Percentiles rank a stretch among this genome's conserved stretches.
Evolutionary conservation across 257 asterid species (phyloP).

Genomic region (Gynochthodes officinalis): DNA sequence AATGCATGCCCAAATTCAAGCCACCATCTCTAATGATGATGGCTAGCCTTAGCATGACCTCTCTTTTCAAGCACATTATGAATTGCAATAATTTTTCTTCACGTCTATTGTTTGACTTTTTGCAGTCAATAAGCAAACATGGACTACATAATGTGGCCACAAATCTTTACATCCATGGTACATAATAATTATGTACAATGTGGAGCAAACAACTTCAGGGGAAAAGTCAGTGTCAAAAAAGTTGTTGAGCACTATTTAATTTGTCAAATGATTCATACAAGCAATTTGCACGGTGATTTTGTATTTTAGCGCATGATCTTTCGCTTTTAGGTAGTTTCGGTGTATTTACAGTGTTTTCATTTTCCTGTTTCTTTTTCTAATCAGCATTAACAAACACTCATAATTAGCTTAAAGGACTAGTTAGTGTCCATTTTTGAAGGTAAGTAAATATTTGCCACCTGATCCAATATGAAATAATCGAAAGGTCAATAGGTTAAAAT

Average conservation of each 20-base stretch:
- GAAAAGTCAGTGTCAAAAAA: neutral
- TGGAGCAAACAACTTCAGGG: neutral
- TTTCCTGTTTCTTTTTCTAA: neutral
- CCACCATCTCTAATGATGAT: neutral
- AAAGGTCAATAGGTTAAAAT: too few relatives aligned
- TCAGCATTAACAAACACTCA: too few relatives aligned
- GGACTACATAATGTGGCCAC: constrained; percentile 4
- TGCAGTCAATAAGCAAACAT: neutral
- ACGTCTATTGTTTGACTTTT: constrained; percentile 4
- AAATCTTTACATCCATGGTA: neutral
- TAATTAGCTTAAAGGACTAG: too few relatives aligned
- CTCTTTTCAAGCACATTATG: neutral
- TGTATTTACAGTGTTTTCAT: neutral
- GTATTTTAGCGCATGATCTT: neutral
- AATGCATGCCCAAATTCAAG: neutral
- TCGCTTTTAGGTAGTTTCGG: neutral
- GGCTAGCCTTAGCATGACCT: neutral
- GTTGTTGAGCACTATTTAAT: neutral
- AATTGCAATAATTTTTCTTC: neutral
- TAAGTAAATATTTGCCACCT: too few relatives aligned
- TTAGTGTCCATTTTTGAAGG: too few relatives aligned
- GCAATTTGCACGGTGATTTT: neutral
- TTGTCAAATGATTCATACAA: neutral
- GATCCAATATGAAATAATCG: too few relatives aligned
- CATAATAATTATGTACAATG: neutral